Conservation (phyloP, 768 basidiomycete species). For the Boletus bicolor region DNA sequence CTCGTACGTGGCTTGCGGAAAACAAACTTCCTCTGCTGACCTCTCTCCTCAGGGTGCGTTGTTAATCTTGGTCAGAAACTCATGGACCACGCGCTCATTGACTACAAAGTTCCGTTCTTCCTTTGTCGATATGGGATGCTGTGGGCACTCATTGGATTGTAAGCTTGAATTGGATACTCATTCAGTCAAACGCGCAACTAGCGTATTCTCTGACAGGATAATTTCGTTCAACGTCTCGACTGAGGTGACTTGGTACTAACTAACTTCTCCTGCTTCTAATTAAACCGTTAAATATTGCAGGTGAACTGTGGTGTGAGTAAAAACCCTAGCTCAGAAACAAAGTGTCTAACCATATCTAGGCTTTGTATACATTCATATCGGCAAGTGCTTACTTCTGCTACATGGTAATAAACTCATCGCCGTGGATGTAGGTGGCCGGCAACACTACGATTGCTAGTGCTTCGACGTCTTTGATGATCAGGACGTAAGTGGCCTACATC, state of each 20-base stretch:
- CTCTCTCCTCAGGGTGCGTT: constrained; percentile 14
- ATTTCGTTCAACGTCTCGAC: constrained; percentile 52
- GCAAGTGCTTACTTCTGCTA: constrained; percentile 32
- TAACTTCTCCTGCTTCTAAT: not conserved
- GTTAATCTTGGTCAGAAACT: not conserved
- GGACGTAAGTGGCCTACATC: constrained; percentile 44
- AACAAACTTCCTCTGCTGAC: not conserved
- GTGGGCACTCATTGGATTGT: constrained; percentile 64
- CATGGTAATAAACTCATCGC: not conserved
- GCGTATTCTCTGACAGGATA: constrained; percentile 39
- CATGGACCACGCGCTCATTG: constrained; percentile 4
- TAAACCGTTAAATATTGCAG: constrained; percentile 23
- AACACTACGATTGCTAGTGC: constrained; percentile 28
- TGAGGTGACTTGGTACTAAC: constrained; percentile 11
- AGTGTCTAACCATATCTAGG: constrained; percentile 34
- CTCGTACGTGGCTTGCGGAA: constrained; percentile 44
- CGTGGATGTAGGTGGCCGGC: constrained; percentile 20
- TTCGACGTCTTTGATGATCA: constrained; percentile 61
- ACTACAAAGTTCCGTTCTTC: constrained; percentile 55
- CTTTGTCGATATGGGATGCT: constrained; percentile 70
- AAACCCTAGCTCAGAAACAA: not conserved
- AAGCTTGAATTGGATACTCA: constrained; percentile 13
- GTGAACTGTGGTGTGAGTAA: constrained; percentile 57
- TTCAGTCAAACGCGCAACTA: not conserved
- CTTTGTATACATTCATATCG: constrained; percentile 67